Percentiles rank a stretch among this genome's conserved stretches.
Evolutionary conservation across 345 rosid species (phyloP).

Genomic region (Eucalyptus tenuipes): DNA sequence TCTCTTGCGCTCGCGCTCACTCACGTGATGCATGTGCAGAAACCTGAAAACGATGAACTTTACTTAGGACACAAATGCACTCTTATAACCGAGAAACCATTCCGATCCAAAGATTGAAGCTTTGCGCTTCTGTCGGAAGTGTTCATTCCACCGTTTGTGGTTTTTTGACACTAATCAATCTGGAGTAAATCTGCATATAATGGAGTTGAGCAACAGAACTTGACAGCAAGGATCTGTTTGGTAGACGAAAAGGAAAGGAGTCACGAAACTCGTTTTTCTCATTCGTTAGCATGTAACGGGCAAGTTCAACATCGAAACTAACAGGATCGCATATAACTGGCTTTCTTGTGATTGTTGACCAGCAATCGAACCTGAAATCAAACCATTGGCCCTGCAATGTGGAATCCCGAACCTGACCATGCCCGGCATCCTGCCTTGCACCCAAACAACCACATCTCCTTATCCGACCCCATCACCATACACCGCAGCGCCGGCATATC

Average conservation of each 20-base stretch:
- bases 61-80: neutral
- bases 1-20: rapidly evolving
- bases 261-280: neutral
- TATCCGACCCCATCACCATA: neutral
- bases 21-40: neutral
- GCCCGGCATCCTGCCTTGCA: neutral
- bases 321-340: neutral
- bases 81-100: neutral
- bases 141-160: neutral
- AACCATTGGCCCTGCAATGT: neutral
- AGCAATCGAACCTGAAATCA: neutral
- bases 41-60: neutral
- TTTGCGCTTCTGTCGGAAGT: neutral
- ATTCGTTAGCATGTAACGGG: neutral
- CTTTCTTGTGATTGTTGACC: neutral
- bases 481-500: neutral
- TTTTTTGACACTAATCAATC: neutral
- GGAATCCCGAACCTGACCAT: neutral
- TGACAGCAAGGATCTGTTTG: neutral
- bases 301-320: neutral
- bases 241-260: neutral
- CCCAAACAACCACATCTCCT: neutral
- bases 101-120: neutral
- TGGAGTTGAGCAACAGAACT: neutral
- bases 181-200: neutral